These are phyloP conservation scores for Linanthus parryae DNA, from an alignment of 148 eudicot genomes.

Conservation along the genomic window DNA sequence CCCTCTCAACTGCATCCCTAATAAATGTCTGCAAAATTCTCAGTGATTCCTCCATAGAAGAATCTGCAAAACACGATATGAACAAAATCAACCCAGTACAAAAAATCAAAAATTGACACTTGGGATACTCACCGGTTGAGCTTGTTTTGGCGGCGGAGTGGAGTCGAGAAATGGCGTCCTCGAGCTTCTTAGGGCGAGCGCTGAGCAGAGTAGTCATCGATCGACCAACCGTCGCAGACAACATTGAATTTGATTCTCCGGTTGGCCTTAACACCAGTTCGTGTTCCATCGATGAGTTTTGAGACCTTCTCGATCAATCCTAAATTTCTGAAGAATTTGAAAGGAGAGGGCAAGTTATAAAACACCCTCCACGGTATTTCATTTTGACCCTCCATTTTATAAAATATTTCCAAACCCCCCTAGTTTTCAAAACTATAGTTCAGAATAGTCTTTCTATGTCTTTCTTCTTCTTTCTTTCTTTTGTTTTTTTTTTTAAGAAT, in stretches of 20 bases:
- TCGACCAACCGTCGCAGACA: conserved; percentile 53
- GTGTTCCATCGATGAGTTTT: too few species aligned
- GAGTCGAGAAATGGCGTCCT: conserved; percentile 47
- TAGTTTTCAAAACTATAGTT: too few species aligned
- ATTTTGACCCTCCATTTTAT: too few species aligned
- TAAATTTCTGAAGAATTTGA: too few species aligned
- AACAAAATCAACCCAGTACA: background rate
- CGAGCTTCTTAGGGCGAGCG: conserved; percentile 54
- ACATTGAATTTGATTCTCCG: conserved; percentile 34
- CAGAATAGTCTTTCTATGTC: too few species aligned
- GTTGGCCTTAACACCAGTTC: too few species aligned
- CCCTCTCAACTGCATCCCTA: conserved; percentile 45
- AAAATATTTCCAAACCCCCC: too few species aligned
- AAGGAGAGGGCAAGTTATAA: too few species aligned
- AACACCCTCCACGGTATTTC: too few species aligned
- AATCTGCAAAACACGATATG: conserved; percentile 29
- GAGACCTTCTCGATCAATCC: too few species aligned
- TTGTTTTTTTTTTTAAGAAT: too few species aligned
- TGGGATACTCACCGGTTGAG: conserved; percentile 16
- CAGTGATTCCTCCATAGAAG: conserved; percentile 65
- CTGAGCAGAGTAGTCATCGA: conserved; percentile 46
- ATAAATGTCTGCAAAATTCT: conserved; percentile 50
- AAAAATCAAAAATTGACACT: background rate
- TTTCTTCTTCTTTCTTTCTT: too few species aligned
- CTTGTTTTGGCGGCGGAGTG: conserved; percentile 25